Evolutionary conservation across 2,329 filamentous ascomycete genomes (phyloP).

Genomic region (Talaromyces amestolkiae): DNA sequence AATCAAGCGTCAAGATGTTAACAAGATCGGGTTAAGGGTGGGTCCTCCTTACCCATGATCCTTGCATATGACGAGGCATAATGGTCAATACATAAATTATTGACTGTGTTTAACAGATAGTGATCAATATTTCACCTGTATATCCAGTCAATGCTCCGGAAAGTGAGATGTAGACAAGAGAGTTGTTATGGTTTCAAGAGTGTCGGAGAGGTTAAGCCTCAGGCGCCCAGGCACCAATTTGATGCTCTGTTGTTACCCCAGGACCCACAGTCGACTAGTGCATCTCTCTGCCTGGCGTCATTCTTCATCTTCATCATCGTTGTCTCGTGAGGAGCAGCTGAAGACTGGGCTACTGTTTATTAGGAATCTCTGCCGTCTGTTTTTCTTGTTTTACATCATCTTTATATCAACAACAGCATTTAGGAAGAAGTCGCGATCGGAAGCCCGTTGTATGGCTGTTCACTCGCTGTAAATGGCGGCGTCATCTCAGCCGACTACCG

Average conservation of each 20-base stretch:
- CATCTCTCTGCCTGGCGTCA: slow-evolving; percentile 3
- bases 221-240: slow-evolving; percentile 5
- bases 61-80: not conserved
- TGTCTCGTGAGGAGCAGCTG: not conserved
- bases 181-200: not conserved
- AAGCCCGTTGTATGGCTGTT: slow-evolving; percentile 13
- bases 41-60: not conserved
- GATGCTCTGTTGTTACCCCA: slow-evolving; percentile 5
- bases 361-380: not conserved
- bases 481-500: slow-evolving; percentile 35
- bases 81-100: not conserved
- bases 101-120: not conserved
- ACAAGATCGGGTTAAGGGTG: not conserved
- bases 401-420: not conserved
- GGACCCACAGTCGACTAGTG: slow-evolving; percentile 9
- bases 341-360: not conserved
- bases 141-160: not conserved
- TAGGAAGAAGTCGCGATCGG: not conserved
- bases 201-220: not conserved
- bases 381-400: not conserved
- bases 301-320: not conserved
- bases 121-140: too few species aligned
- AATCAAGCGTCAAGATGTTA: not conserved
- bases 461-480: slow-evolving; percentile 29
- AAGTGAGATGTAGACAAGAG: not conserved